Evolutionary conservation across 805 yeast genomes (phyloP), one percentile per base, ranked within the genome.

Genomic region (Metschnikowia bowlesiae): DNA sequence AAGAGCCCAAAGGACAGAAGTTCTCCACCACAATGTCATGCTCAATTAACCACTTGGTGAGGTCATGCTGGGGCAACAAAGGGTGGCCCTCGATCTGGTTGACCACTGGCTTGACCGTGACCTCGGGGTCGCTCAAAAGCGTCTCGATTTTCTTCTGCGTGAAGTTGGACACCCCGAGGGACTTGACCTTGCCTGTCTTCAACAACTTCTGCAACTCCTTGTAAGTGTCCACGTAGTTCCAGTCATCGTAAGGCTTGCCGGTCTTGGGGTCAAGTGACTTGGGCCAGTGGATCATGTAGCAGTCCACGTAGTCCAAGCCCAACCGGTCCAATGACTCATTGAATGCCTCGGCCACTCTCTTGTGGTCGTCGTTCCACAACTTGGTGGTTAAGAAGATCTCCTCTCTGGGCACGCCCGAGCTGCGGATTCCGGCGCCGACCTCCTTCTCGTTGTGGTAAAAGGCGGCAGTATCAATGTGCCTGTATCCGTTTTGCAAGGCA

Each of bases 401-500:
- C 44, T 50, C 54, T 39, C 61, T 42, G 8, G 55, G 54, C 35
- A 57, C 41, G 1, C 57, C 58, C n/a, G 55, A 47, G 16, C 42
- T 51, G 36, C 51, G 51, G 48, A 85, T 78, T 4, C 84, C 94
- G 47, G 74, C 71, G 32, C 95, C 90, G 11, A 85, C 84, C 55
- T 78, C 82, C 14, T 66, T 72, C 65, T 88, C 96, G 62, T 84
- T 84, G 2, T 79, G 79, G 68, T 87, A 87, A 44, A 76, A 74
- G 37, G 82, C 80, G 32, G 95, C 94, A 22, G 89, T 81, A 66
- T 87, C 95, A 55, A 88, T 83, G 65, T 87, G 95, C 56, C 81
- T 77, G 70, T 85, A 85, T 31, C 92, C 92, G 44, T 74, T 73
- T 55, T 83, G 67, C 52, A 84, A 63, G 8, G 95, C 95, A 33